These are phyloP conservation scores for Zhuliangozyma blackwelliae DNA, from an alignment of 1,139 yeast genomes.

Conservation along the genomic window DNA sequence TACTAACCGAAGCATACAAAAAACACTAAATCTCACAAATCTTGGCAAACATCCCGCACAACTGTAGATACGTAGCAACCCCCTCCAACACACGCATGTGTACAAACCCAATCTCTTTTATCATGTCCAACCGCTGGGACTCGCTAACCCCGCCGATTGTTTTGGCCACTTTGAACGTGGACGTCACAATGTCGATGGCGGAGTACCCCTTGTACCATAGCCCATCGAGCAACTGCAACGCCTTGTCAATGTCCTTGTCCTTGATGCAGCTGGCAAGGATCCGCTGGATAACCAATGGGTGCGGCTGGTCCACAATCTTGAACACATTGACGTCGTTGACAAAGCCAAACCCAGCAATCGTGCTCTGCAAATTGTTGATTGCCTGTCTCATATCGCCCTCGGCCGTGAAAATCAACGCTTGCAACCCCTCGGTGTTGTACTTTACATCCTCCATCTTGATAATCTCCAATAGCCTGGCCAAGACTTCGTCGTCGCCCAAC, in stretches of 20 bases:
- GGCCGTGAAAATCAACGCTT: constrained; percentile 91
- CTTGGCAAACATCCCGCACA: constrained; percentile 79
- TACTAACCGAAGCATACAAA: constrained; percentile 58
- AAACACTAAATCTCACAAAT: constrained; percentile 29
- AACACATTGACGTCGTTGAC: constrained; percentile 90
- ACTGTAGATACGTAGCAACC: constrained; percentile 78
- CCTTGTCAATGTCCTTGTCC: constrained; percentile 56
- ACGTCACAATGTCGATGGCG: constrained; percentile 88
- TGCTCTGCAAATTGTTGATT: constrained; percentile 85
- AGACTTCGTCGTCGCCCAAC: constrained; percentile 78
- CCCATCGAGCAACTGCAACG: constrained; percentile 60
- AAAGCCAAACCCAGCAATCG: constrained; percentile 88
- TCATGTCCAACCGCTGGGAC: constrained; percentile 63
- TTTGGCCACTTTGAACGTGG: constrained; percentile 84
- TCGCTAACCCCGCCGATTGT: constrained; percentile 67
- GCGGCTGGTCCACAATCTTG: constrained; percentile 95
- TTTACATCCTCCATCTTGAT: constrained; percentile 67
- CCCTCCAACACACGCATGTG: constrained; percentile 95
- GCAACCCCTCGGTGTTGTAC: constrained; percentile 85
- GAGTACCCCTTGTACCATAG: constrained; percentile 91
- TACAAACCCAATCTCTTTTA: constrained; percentile 81
- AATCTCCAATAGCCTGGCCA: constrained; percentile 71
- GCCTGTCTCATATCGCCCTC: constrained; percentile 99
- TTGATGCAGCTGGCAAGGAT: constrained; percentile 56
- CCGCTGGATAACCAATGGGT: constrained; percentile 78